Conservation (phyloP, 805 yeast species). For the Peterozyma toletana region DNA sequence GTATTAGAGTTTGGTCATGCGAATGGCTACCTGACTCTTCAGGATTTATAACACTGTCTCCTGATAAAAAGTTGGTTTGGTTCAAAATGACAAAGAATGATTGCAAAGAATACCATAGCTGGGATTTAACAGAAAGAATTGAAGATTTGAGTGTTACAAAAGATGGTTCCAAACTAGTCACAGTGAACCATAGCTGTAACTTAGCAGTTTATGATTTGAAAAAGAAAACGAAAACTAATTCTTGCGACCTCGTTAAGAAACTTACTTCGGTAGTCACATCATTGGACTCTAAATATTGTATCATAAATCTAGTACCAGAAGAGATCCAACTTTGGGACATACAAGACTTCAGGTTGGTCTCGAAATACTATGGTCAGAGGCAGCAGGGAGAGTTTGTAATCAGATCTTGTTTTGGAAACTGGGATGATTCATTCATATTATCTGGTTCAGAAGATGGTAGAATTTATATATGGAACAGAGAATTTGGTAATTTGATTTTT, state of each 20-base stretch:
- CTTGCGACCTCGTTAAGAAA: conserved; percentile 45
- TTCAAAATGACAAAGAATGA: conserved; percentile 29
- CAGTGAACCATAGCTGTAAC: conserved; percentile 57
- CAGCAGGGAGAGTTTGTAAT: conserved; percentile 64
- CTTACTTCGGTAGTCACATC: conserved; percentile 63
- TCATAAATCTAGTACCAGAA: conserved; percentile 65
- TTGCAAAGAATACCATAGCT: conserved; percentile 21
- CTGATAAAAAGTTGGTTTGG: conserved; percentile 56
- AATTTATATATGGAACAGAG: conserved; percentile 72
- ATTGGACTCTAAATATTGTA: conserved; percentile 41
- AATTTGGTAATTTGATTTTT: conserved; percentile 59
- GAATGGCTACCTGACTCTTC: conserved; percentile 60
- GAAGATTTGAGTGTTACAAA: conserved; percentile 64
- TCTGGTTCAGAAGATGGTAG: conserved; percentile 82
- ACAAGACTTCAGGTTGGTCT: conserved; percentile 44
- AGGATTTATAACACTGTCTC: conserved; percentile 65
- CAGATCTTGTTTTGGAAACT: conserved; percentile 71
- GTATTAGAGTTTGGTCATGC: conserved; percentile 42
- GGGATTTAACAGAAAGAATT: conserved; percentile 39
- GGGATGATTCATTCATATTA: conserved; percentile 60
- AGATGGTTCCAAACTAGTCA: conserved; percentile 53
- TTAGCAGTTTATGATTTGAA: conserved; percentile 52
- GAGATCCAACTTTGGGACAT: conserved; percentile 82
- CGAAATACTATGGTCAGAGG: conserved; percentile 60
- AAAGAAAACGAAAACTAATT: conserved; percentile 31